Percentiles rank a stretch among this genome's conserved stretches.
Conservation (phyloP, 1,139 yeast genomes). For the Lodderomyces orthopsilosis region DNA sequence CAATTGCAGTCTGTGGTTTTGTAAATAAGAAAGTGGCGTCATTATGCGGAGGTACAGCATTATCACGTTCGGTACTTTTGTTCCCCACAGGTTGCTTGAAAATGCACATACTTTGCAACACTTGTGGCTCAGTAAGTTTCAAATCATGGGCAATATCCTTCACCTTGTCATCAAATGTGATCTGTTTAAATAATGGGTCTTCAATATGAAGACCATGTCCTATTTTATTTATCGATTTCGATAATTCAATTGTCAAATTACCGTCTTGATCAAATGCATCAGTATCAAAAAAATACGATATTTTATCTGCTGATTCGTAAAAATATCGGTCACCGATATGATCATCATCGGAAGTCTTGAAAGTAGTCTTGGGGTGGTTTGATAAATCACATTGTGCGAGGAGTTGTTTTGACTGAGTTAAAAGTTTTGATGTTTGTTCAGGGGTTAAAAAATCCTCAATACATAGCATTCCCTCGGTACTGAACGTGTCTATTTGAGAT, state of each 20-base stretch:
- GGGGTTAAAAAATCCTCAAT: slow-evolving; percentile 52
- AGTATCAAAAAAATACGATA: slow-evolving; percentile 68
- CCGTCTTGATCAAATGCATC: slow-evolving; percentile 62
- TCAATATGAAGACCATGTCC: slow-evolving; percentile 74
- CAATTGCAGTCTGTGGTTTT: slow-evolving; percentile 67
- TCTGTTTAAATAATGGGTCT: slow-evolving; percentile 44
- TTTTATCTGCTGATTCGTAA: slow-evolving; percentile 64
- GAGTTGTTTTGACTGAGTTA: slow-evolving; percentile 43
- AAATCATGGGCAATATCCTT: slow-evolving; percentile 52
- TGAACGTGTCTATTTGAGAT: slow-evolving; percentile 46
- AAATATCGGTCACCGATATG: slow-evolving; percentile 78
- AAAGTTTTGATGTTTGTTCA: slow-evolving; percentile 37
- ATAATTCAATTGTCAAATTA: slow-evolving; percentile 49
- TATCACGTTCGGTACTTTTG: slow-evolving; percentile 36
- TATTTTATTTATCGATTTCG: slow-evolving; percentile 66
- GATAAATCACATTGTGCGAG: slow-evolving; percentile 50
- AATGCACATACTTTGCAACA: slow-evolving; percentile 76
- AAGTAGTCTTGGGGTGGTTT: slow-evolving; percentile 69
- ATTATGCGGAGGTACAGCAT: slow-evolving; percentile 74
- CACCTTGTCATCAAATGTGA: slow-evolving; percentile 54
- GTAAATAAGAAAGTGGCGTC: slow-evolving; percentile 76
- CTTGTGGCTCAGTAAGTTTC: slow-evolving; percentile 61
- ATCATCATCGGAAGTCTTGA: slow-evolving; percentile 61
- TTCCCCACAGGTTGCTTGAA: slow-evolving; percentile 61
- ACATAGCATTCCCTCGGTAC: slow-evolving; percentile 61